Evolutionary conservation across 257 asterid species (phyloP), one percentile per base, ranked within the genome.

Genomic region (Verbena officinalis): DNA sequence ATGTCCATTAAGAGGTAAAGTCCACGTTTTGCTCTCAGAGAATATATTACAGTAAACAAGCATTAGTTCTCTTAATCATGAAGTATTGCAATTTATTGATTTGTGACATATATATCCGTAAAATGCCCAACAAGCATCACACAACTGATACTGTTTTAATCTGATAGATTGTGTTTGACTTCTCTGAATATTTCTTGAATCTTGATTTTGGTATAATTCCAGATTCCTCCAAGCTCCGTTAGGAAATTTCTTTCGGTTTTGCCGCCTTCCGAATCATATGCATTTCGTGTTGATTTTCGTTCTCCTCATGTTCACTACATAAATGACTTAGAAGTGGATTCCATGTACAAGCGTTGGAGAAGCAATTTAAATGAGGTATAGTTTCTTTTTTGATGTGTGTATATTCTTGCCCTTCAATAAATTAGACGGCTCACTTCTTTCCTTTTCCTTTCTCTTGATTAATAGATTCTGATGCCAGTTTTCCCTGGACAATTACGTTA

Each of bases 401-500:
- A 27, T 62, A 19, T 56, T 17, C n/a, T n/a, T n/a, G 40, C 20
- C 43, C 56, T 66, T 59, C 38, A 55, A 59, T 31, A 21, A 31
- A 21, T 48, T 57, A 49, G 64, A 57, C 71, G 38, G 13, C 79
- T 75, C 57, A 53, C 73, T 33, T 62, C 15, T 14, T 36, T 36
- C 11, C 11, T 36, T 36, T 62, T 15, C 11, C 62, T 7, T 74
- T 72, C 66, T 76, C 56, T 59, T 58, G 42, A 36, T n/a, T 75
- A 52, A 17, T 76, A 94, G 99, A 77, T 94, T 74, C 72, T 94
- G 89, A 94, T 94, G 99, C 99, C 99, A 45, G 99, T 86, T 77
- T 94, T 72, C 80, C 99, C 99, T 75, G 99, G 99, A 66, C 99
- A 94, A 88, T 57, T 94, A 73, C 97, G 96, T 33, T 88, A 94